Evolutionary conservation across 495 filamentous ascomycete species (phyloP), one percentile per base, ranked within the genome.

Genomic region (Rostrohypoxylon terebratum): DNA sequence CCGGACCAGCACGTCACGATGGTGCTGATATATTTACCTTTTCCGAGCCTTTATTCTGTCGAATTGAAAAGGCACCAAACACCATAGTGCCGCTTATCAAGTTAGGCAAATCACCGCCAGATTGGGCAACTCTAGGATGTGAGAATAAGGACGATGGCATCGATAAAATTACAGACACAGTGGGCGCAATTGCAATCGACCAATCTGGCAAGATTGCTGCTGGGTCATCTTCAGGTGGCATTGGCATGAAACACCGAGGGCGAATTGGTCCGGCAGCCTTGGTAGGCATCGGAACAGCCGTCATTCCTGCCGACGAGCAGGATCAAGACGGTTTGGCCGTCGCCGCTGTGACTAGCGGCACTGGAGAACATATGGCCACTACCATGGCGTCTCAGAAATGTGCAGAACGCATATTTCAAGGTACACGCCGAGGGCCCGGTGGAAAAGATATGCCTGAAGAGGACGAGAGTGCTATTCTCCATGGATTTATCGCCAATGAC

Each of bases 141-240:
- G 62, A 77, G n/a, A 73, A 76, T 0, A 60, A 74, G 0, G 57
- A 75, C 0, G 54, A 57, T 14, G 77, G 81, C n/a, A 78, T 78
- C 16, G 87, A 89, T 76, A 60, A 78, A 8, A 90, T 99, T 64
- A 96, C 91, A 3, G 96, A 99, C 81, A 99, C 96, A 2, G 93
- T 99, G 38, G 96, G 96, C 8, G 96, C 93, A 18, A 96, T 99
- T 72, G 96, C 94, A 45, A 88, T 99, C 66, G 96, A 99, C 73
- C 82, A 83, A 21, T 88, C 84, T 42, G 96, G 96, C 18, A 90
- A 91, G 53, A 97, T 99, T 76, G 96, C 96, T 4, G 96, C 95
- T 8, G 96, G 92, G n/a, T 97, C 96, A 2, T 98, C 96, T 6
- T 99, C 96, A 51, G 96, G 96, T n/a, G 96, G 96, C 6, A 98